Evolutionary conservation across 108 stramenopile genomes (phyloP).

Genomic region (Poteriospumella lacustris): DNA sequence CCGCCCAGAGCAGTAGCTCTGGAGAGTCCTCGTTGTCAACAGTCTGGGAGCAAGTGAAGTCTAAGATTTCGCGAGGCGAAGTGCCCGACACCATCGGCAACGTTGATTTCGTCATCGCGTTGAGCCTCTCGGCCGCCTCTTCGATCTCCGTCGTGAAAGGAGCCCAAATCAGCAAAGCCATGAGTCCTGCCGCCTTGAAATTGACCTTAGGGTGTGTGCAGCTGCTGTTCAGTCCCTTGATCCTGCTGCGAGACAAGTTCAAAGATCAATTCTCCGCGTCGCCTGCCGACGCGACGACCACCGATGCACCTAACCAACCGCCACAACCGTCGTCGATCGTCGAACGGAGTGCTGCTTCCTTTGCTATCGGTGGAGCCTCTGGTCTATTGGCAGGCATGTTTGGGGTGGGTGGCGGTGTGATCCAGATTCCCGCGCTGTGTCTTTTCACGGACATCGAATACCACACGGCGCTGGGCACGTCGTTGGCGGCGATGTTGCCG

Average conservation of each 20-base stretch:
- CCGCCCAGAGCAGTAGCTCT: neutral
- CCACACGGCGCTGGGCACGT: neutral
- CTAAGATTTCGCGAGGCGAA: neutral
- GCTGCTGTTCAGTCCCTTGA: neutral
- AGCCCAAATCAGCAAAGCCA: neutral
- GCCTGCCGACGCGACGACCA: neutral
- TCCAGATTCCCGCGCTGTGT: neutral
- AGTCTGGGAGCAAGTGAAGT: neutral
- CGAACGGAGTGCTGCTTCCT: neutral
- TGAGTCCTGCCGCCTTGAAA: neutral
- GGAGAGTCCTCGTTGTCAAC: too few species aligned
- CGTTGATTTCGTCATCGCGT: neutral
- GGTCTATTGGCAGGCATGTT: slow-evolving; percentile 17
- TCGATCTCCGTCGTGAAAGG: neutral
- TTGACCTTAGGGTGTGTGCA: neutral
- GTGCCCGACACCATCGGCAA: neutral
- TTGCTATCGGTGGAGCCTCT: neutral
- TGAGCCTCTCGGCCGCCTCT: neutral
- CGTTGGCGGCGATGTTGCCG: neutral
- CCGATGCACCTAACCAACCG: too few species aligned
- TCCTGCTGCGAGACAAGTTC: neutral
- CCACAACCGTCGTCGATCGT: neutral
- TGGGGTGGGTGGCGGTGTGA: slow-evolving; percentile 2
- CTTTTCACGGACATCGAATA: neutral
- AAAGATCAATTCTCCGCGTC: neutral